Conservation (phyloP, 2,329 filamentous ascomycete genomes). For the Fonsecaea monophora region DNA sequence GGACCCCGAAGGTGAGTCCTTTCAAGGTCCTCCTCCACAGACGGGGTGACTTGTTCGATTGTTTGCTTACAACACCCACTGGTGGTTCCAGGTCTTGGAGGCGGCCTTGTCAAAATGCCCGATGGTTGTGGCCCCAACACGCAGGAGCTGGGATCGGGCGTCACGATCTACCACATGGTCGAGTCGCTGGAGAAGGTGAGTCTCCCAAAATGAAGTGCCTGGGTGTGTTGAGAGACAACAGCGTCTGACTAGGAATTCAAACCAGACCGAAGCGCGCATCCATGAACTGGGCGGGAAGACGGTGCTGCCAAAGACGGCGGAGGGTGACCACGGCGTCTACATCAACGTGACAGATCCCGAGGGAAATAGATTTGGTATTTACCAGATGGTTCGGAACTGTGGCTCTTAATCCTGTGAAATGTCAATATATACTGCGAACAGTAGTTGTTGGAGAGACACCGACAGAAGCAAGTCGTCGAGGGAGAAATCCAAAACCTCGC, state of each 20-base stretch:
- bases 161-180: not conserved
- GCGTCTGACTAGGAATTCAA: not conserved
- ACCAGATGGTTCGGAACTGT: not conserved
- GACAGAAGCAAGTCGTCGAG: too few relatives aligned
- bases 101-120: not conserved
- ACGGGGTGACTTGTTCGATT: not conserved
- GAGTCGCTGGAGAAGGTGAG: not conserved
- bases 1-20: not conserved
- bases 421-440: not conserved
- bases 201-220: not conserved
- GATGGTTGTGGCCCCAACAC: not conserved
- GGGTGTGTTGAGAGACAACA: not conserved
- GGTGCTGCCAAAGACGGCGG: not conserved
- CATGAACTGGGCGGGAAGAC: conserved; percentile 1
- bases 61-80: not conserved
- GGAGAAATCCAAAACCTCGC: too few relatives aligned
- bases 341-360: not conserved
- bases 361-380: not conserved
- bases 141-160: not conserved
- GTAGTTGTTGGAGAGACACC: too few relatives aligned
- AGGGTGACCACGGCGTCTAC: not conserved
- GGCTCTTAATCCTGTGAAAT: not conserved
- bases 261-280: not conserved
- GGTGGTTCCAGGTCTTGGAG: not conserved
- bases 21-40: not conserved